Evolutionary conservation across 2,329 filamentous ascomycete species (phyloP).

Genomic region (Ramularia collo-cygni): DNA sequence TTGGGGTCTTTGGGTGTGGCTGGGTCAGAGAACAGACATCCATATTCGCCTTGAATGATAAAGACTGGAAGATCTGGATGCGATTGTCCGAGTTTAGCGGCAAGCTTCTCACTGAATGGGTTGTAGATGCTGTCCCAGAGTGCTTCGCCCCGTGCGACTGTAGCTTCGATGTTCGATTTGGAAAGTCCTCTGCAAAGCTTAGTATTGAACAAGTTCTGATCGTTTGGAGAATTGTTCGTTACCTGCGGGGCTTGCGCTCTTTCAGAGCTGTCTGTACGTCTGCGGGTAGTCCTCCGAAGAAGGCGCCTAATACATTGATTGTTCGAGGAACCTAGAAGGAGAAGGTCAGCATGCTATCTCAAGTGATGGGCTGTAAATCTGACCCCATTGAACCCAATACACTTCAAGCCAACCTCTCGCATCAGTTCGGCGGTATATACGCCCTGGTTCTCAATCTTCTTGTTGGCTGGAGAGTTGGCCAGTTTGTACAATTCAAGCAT

Average conservation of each 20-base stretch:
- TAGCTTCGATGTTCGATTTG: constrained; percentile 40
- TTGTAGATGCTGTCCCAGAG: constrained; percentile 74
- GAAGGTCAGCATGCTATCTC: too few relatives aligned
- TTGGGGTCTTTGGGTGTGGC: constrained; percentile 27
- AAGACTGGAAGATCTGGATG: constrained; percentile 78
- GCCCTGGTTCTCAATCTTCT: constrained; percentile 25
- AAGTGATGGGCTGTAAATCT: constrained; percentile 14
- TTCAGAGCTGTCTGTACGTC: constrained; percentile 47
- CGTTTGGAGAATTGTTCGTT: constrained; percentile 2
- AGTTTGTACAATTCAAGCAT: constrained; percentile 55
- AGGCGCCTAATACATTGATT: constrained; percentile 74
- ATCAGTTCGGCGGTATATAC: constrained; percentile 61
- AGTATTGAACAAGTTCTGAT: background rate
- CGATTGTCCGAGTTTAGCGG: constrained; percentile 61
- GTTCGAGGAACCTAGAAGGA: constrained; percentile 63
- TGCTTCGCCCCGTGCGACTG: constrained; percentile 51
- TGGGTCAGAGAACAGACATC: constrained; percentile 65
- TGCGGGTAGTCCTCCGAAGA: constrained; percentile 56
- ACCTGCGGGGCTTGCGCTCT: constrained; percentile 21
- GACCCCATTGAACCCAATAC: constrained; percentile 69
- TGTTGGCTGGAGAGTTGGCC: constrained; percentile 26
- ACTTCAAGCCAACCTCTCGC: constrained; percentile 68
- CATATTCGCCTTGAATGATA: constrained; percentile 70
- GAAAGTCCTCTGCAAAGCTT: constrained; percentile 32
- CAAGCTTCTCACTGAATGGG: constrained; percentile 66